Percentiles rank a stretch among this genome's conserved stretches.
These are phyloP conservation scores for Aspergillus calidoustus DNA, from an alignment of 2,329 filamentous ascomycete species.

Conservation along the genomic window DNA sequence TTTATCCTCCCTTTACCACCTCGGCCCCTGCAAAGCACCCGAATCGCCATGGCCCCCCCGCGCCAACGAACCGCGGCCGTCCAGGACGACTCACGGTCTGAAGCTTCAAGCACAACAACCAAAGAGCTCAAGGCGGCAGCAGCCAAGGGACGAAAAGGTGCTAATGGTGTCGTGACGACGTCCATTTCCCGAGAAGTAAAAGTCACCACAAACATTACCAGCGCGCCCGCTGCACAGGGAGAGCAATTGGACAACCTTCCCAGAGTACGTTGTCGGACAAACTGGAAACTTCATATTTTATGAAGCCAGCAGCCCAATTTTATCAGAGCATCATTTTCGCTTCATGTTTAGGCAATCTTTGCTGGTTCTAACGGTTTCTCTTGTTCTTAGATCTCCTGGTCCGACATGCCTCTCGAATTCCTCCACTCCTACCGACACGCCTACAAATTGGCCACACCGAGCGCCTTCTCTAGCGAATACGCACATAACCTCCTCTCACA, in stretches of 20 bases:
- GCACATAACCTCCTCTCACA: slow-evolving; percentile 53
- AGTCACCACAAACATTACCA: slow-evolving; percentile 34
- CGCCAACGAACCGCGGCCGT: slow-evolving; percentile 46
- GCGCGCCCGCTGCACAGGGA: slow-evolving; percentile 31
- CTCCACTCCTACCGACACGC: slow-evolving; percentile 55
- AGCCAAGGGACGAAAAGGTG: slow-evolving; percentile 39
- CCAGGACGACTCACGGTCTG: slow-evolving; percentile 53
- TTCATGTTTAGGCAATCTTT: neutral
- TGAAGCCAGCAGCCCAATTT: neutral
- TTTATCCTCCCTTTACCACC: slow-evolving; percentile 5
- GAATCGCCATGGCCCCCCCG: slow-evolving; percentile 49
- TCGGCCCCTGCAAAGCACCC: slow-evolving; percentile 16
- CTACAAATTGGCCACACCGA: slow-evolving; percentile 51
- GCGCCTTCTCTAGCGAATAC: slow-evolving; percentile 50
- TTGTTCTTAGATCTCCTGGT: slow-evolving; percentile 46
- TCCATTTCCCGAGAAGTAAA: slow-evolving; percentile 22
- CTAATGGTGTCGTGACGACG: slow-evolving; percentile 20
- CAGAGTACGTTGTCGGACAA: slow-evolving; percentile 34
- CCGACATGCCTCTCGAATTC: slow-evolving; percentile 47
- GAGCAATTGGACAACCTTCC: slow-evolving; percentile 31
- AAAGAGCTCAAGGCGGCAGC: slow-evolving; percentile 40
- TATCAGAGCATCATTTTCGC: neutral
- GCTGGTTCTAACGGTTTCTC: slow-evolving; percentile 15
- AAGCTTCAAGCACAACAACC: slow-evolving; percentile 51
- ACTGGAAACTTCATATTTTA: neutral